Conservation (phyloP, 768 basidiomycete species). For the Agaricus sinodeliciosus region DNA sequence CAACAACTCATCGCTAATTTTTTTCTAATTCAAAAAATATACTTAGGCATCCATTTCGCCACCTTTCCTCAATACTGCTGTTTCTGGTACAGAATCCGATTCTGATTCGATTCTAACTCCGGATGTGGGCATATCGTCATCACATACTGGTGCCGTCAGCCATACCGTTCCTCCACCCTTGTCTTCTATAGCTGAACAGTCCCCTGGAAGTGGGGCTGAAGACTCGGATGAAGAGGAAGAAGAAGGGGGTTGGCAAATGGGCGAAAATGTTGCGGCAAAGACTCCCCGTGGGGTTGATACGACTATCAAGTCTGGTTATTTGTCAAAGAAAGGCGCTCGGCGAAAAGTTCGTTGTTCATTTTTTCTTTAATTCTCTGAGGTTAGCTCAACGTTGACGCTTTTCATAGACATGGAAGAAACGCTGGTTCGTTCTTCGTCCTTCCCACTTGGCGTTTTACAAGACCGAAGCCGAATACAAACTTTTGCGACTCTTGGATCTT, state of each 20-base stretch:
- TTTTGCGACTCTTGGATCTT: conserved; percentile 83
- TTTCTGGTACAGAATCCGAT: conserved; percentile 82
- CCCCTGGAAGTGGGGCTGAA: conserved; percentile 57
- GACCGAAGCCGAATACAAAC: conserved; percentile 88
- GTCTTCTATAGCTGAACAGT: conserved; percentile 72
- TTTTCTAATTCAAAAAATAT: no score
- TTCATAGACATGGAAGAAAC: conserved; percentile 98
- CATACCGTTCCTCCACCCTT: conserved; percentile 42
- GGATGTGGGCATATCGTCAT: conserved; percentile 29
- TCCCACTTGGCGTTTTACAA: conserved; percentile 97
- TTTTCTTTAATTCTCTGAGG: neutral
- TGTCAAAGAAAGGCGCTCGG: conserved; percentile 97
- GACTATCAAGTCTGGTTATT: conserved; percentile 86
- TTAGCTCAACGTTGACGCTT: neutral
- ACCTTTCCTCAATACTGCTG: conserved; percentile 17
- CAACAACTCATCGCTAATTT: no score
- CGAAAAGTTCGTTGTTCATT: conserved; percentile 69
- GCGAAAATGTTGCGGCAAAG: conserved; percentile 1
- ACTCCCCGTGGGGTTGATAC: conserved; percentile 54
- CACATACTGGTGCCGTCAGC: neutral
- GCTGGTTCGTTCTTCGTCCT: conserved; percentile 94
- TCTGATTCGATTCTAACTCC: conserved; percentile 66
- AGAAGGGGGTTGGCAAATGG: conserved; percentile 53
- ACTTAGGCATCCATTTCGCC: no score
- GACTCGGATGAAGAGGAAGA: conserved; percentile 75